Evolutionary conservation across 768 basidiomycete species (phyloP).

Genomic region (Suillus plorans): DNA sequence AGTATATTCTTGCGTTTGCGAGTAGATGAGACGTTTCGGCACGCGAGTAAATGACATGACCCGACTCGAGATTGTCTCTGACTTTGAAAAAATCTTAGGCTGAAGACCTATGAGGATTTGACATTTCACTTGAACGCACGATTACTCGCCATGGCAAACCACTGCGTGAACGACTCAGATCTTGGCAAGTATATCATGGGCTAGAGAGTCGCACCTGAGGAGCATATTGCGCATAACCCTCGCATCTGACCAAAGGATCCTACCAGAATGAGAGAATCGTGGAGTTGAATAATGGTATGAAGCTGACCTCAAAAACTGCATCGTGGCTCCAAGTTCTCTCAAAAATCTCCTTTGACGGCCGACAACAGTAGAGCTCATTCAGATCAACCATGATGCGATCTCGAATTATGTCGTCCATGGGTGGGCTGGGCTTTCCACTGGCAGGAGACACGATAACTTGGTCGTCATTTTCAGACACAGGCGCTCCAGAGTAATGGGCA

Average conservation of each 20-base stretch:
- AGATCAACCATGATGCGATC: conserved; percentile 55
- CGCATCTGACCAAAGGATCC: conserved; percentile 52
- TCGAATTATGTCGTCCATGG: conserved; percentile 39
- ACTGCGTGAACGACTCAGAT: conserved; percentile 31
- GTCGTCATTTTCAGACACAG: conserved; percentile 24
- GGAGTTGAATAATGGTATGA: not conserved
- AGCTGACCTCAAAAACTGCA: conserved; percentile 50
- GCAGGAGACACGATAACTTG: conserved; percentile 6
- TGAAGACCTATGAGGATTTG: conserved; percentile 23
- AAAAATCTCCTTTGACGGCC: conserved; percentile 54
- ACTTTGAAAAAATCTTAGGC: conserved; percentile 55
- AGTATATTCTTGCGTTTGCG: conserved; percentile 63
- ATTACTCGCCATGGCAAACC: conserved; percentile 49
- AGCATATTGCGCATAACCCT: conserved; percentile 50
- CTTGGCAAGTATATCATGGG: not conserved
- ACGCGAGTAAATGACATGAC: conserved; percentile 57
- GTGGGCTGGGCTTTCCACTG: not conserved
- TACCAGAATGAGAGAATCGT: conserved; percentile 17
- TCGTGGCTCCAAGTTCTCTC: conserved; percentile 52
- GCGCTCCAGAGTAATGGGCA: conserved; percentile 60
- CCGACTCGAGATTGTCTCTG: conserved; percentile 49
- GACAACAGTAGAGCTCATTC: conserved; percentile 54
- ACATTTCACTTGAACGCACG: not conserved
- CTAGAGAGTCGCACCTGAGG: conserved; percentile 45
- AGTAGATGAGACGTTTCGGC: conserved; percentile 61